Evolutionary conservation across 2,329 filamentous ascomycete genomes (phyloP).

Genomic region (Penicillium sp.): DNA sequence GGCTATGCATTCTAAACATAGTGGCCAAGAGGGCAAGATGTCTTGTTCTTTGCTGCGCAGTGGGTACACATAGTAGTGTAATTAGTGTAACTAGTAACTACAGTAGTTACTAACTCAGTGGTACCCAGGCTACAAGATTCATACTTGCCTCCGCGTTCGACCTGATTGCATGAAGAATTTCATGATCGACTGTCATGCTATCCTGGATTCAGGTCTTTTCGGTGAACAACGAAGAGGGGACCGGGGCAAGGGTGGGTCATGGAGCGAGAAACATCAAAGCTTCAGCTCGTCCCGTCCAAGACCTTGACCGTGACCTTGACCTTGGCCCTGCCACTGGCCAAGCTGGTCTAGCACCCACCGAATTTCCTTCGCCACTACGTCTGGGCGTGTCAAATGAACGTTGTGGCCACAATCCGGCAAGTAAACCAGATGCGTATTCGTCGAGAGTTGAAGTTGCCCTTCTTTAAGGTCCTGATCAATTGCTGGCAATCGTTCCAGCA

Average conservation of each 20-base stretch:
- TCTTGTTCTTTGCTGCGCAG: conserved; percentile 1
- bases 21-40: neutral
- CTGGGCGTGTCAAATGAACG: conserved; percentile 41
- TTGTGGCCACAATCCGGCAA: conserved; percentile 44
- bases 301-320: too few species aligned
- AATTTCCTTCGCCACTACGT: conserved; percentile 42
- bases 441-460: conserved; percentile 39
- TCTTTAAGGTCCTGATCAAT: conserved; percentile 33
- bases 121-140: conserved; percentile 1
- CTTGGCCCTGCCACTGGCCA: conserved; percentile 15
- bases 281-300: conserved; percentile 3
- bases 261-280: conserved; percentile 7
- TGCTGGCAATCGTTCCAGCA: conserved; percentile 36
- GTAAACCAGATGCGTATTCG: conserved; percentile 33
- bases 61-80: neutral
- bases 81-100: too few species aligned
- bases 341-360: conserved; percentile 36
- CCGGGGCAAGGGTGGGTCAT: too few species aligned
- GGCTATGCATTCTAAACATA: conserved; percentile 12
- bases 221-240: too few species aligned
- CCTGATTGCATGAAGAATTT: neutral
- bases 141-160: neutral
- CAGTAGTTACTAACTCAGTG: neutral
- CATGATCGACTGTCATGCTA: neutral
- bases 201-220: too few species aligned